Evolutionary conservation across 495 filamentous ascomycete genomes (phyloP).

Genomic region (Tuber brumale): DNA sequence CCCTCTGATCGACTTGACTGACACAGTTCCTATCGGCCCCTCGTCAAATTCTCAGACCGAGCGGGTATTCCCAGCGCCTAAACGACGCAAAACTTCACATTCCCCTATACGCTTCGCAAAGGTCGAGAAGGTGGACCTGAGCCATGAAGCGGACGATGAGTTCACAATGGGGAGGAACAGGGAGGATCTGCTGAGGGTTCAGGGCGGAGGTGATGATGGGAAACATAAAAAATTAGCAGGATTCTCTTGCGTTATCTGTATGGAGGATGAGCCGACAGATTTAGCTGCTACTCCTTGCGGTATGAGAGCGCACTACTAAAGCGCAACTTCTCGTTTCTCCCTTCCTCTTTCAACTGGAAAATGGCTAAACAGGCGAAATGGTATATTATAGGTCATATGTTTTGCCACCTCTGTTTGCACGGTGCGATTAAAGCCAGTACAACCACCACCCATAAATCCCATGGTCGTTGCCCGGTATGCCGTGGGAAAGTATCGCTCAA

Average conservation of each 20-base stretch:
- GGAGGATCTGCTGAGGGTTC: conserved; percentile 51
- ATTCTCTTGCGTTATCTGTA: conserved; percentile 75
- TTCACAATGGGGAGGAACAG: conserved; percentile 39
- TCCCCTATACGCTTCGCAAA: neutral
- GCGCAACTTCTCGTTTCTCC: conserved; percentile 7
- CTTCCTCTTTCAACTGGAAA: neutral
- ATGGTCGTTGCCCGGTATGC: conserved; percentile 38
- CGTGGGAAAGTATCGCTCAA: conserved; percentile 39
- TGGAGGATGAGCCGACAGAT: conserved; percentile 62
- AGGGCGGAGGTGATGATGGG: conserved; percentile 49
- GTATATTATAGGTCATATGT: conserved; percentile 63
- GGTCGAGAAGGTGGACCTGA: conserved; percentile 58
- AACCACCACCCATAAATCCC: conserved; percentile 34
- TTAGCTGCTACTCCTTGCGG: conserved; percentile 77
- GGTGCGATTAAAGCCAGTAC: conserved; percentile 60
- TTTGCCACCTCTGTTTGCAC: conserved; percentile 75
- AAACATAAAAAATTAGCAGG: conserved; percentile 51
- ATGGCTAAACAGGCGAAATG: neutral
- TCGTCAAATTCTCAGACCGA: neutral
- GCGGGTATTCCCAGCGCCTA: neutral
- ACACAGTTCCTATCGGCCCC: neutral
- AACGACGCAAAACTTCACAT: neutral
- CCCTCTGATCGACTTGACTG: neutral
- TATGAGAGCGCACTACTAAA: conserved; percentile 47
- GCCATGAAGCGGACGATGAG: conserved; percentile 49